These are phyloP conservation scores for Heterobasidion parviporum DNA, from an alignment of 1,284 basidiomycete species.

Conservation along the genomic window DNA sequence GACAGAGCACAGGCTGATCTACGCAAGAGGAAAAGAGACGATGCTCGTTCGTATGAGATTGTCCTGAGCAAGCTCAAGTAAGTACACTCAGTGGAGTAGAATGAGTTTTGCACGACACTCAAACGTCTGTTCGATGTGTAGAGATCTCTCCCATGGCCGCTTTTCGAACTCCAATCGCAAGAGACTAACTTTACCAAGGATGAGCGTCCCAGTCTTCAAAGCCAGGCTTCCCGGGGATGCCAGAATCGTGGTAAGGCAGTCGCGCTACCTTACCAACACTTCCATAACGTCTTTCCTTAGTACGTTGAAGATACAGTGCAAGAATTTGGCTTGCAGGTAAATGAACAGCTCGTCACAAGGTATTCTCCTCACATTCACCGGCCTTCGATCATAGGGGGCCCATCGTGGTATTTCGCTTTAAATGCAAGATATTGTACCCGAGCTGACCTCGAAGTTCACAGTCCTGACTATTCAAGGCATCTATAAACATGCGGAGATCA, in stretches of 20 bases:
- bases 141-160: constrained; percentile 49
- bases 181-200: constrained; percentile 30
- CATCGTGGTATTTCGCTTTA: neutral
- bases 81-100: constrained; percentile 4
- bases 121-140: constrained; percentile 13
- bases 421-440: no score
- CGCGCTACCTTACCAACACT: neutral
- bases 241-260: constrained; percentile 40
- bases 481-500: constrained; percentile 42
- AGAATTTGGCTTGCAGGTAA: neutral
- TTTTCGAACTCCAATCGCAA: constrained; percentile 56
- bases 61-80: constrained; percentile 46
- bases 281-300: constrained; percentile 19
- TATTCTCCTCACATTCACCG: neutral
- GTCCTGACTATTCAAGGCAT: constrained; percentile 48
- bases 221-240: constrained; percentile 48
- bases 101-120: no score
- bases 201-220: constrained; percentile 44
- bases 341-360: neutral
- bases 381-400: neutral
- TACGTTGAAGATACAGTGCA: constrained; percentile 48
- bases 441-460: constrained; percentile 11
- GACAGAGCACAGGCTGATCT: constrained; percentile 31
- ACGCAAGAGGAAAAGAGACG: constrained; percentile 25
- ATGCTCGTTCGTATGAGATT: constrained; percentile 30